phyloP scores from a whole-genome alignment of 768 basidiomycete genomes.

The Suillus placidus region DNA sequence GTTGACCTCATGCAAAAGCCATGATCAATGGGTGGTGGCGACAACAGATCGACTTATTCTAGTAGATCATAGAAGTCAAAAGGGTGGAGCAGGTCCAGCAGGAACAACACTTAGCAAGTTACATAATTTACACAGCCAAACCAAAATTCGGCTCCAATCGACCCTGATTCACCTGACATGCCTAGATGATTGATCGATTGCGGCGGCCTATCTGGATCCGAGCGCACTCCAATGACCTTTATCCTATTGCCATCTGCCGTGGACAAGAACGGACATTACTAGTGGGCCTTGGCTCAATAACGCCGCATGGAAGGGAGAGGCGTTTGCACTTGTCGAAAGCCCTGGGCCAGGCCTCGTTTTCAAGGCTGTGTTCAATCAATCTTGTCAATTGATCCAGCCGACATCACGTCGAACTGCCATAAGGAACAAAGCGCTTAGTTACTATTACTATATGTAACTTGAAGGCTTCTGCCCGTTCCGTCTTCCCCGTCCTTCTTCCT shows the following conservation, averaged over 20 bases:
- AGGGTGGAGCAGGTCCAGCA: too few species aligned
- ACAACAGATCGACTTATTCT: background rate
- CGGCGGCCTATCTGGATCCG: background rate
- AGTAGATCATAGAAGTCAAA: background rate
- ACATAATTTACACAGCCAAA: background rate
- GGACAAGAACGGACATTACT: background rate
- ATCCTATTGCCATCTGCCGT: background rate
- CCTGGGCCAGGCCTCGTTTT: background rate
- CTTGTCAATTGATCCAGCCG: background rate
- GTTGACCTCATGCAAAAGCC: background rate
- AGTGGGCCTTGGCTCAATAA: background rate
- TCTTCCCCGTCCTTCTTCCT: conserved; percentile 3
- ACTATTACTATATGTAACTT: background rate
- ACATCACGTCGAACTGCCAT: conserved; percentile 14
- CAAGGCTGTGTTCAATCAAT: background rate
- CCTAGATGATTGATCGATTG: too few species aligned
- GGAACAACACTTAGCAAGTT: background rate
- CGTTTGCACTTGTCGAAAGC: background rate
- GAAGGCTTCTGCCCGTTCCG: background rate
- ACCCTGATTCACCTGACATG: background rate
- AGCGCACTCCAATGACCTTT: background rate
- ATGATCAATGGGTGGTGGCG: background rate
- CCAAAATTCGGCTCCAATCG: background rate
- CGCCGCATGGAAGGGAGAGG: background rate
- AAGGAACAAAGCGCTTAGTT: conserved; percentile 14